phyloP scores from a whole-genome alignment of 331 rosid species.

The Spiraea crenata region DNA sequence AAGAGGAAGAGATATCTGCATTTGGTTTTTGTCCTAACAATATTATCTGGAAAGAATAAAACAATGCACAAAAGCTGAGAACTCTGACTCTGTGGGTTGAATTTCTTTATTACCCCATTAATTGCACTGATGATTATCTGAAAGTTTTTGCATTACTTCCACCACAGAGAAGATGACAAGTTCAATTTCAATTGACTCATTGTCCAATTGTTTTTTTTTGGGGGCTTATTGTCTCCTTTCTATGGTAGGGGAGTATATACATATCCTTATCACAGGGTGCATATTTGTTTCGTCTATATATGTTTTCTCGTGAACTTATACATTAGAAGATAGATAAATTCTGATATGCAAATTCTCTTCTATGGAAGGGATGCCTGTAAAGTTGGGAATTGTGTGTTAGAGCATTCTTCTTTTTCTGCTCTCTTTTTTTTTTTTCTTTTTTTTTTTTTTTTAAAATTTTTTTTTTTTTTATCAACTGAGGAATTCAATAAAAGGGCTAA shows the following conservation, averaged over 20 bases:
- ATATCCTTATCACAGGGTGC: too few relatives aligned
- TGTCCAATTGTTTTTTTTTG: neutral
- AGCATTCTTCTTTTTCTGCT: neutral
- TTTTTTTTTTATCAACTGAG: too few relatives aligned
- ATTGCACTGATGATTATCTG: slow-evolving; percentile 11
- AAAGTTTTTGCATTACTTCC: slow-evolving; percentile 1
- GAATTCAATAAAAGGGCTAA: too few relatives aligned
- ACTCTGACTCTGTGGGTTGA: slow-evolving; percentile 6
- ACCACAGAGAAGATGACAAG: neutral
- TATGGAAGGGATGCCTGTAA: slow-evolving; percentile 2
- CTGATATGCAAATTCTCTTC: too few relatives aligned
- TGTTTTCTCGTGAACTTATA: too few relatives aligned
- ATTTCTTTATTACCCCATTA: slow-evolving; percentile 16
- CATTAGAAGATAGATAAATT: too few relatives aligned
- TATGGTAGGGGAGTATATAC: too few relatives aligned
- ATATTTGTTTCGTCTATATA: too few relatives aligned
- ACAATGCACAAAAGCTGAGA: slow-evolving; percentile 10
- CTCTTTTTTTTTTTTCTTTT: neutral
- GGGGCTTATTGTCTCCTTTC: too few relatives aligned
- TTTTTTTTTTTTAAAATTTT: too few relatives aligned
- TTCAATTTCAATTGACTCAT: neutral
- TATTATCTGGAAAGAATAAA: slow-evolving; percentile 3
- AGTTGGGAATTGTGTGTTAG: neutral
- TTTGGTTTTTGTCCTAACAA: neutral
- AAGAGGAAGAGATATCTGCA: neutral